Evolutionary conservation across 139 green algal species (phyloP).

Genomic region (Ettlia oleoabundans): DNA sequence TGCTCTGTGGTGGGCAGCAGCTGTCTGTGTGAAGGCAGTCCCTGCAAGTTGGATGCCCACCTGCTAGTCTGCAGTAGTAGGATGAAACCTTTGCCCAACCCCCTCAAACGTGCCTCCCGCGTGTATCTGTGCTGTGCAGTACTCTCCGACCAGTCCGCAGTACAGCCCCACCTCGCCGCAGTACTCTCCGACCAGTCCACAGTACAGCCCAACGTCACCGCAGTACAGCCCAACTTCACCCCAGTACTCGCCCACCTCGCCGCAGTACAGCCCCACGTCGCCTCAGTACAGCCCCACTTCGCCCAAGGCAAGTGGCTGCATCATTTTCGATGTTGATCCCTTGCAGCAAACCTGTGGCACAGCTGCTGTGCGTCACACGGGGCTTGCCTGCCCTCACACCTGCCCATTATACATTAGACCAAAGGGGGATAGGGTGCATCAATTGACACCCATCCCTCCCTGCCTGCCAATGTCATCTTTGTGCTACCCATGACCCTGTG

Average conservation of each 20-base stretch:
- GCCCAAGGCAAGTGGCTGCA: background rate
- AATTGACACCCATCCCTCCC: background rate
- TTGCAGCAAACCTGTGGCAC: background rate
- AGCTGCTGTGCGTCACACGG: too few species aligned
- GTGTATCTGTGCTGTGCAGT: too few species aligned
- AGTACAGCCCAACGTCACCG: conserved; percentile 52
- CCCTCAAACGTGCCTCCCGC: too few species aligned
- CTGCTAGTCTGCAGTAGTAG: too few species aligned
- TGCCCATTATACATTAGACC: too few species aligned
- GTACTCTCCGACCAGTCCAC: conserved; percentile 42
- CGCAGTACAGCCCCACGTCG: background rate
- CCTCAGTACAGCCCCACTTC: background rate
- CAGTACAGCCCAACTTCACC: conserved; percentile 13
- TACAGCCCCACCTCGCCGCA: conserved; percentile 57
- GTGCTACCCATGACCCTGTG: background rate
- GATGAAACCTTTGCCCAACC: too few species aligned
- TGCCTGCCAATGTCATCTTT: background rate
- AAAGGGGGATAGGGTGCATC: background rate
- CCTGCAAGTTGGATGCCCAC: too few species aligned
- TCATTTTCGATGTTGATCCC: background rate
- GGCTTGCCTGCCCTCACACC: too few species aligned
- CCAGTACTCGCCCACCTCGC: background rate
- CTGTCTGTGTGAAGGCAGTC: too few species aligned
- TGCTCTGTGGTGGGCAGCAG: too few species aligned
- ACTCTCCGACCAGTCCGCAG: conserved; percentile 64